These are phyloP conservation scores for Phanerodontia chrysosporium DNA, from an alignment of 768 basidiomycete species.

Conservation along the genomic window DNA sequence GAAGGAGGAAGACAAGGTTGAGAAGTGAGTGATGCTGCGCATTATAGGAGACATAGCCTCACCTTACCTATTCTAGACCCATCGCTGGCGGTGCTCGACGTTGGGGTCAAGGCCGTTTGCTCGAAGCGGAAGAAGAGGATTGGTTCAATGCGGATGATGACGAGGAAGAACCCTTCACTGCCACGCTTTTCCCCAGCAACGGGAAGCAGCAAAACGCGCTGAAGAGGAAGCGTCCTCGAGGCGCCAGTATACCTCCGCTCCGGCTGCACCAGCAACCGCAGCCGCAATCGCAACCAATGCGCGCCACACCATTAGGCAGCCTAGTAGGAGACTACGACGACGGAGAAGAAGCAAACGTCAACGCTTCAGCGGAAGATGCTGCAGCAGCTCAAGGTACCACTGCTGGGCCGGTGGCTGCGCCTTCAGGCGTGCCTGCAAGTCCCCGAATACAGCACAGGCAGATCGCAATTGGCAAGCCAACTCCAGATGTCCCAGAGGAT, in stretches of 20 bases:
- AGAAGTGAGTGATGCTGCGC: conserved; percentile 1
- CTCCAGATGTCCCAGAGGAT: conserved; percentile 46
- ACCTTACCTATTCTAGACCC: conserved; percentile 6
- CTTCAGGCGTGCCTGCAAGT: conserved; percentile 18
- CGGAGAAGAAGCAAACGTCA: conserved; percentile 41
- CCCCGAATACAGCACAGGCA: conserved; percentile 38
- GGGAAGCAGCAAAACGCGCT: conserved; percentile 23
- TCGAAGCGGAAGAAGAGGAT: conserved; percentile 82
- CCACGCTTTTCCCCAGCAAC: conserved; percentile 26
- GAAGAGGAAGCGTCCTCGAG: conserved; percentile 51
- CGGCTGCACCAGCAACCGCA: conserved; percentile 16
- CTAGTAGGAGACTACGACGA: conserved; percentile 75
- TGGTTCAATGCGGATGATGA: conserved; percentile 93
- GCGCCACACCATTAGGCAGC: conserved; percentile 51
- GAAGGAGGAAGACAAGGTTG: conserved; percentile 42
- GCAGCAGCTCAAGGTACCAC: background rate
- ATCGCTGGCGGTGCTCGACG: conserved; percentile 18
- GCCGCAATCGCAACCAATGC: conserved; percentile 30
- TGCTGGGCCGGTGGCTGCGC: background rate
- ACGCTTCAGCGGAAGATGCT: conserved; percentile 2
- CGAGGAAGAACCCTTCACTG: conserved; percentile 22
- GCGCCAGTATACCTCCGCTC: conserved; percentile 15
- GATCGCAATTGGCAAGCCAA: conserved; percentile 4
- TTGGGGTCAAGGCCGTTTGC: conserved; percentile 37
- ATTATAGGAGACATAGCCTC: background rate